Evolutionary conservation across 208 protist species (phyloP).

Genomic region (Trypanosomatidae sp.): DNA sequence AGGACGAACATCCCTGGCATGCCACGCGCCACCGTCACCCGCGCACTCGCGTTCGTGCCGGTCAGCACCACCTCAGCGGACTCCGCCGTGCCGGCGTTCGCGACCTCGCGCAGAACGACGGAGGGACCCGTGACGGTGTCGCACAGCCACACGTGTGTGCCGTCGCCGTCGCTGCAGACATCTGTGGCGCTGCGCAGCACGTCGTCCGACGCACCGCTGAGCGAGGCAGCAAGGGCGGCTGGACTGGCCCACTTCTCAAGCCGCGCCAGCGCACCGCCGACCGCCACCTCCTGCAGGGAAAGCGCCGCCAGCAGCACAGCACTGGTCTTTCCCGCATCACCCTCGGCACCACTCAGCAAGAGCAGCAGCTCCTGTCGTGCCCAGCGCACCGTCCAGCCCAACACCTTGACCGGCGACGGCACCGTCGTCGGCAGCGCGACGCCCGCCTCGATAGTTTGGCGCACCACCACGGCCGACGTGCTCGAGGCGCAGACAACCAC

Average conservation of each 20-base stretch:
- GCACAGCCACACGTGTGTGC: slow-evolving; percentile 35
- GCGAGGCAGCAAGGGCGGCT: slow-evolving; percentile 1
- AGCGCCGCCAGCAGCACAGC: slow-evolving; percentile 19
- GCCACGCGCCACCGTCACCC: slow-evolving; percentile 17
- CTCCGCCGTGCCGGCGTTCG: too few relatives aligned
- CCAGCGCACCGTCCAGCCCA: slow-evolving; percentile 42
- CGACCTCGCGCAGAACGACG: slow-evolving; percentile 32
- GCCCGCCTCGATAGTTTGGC: slow-evolving; percentile 18
- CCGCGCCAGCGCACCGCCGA: too few relatives aligned
- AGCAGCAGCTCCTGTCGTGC: too few relatives aligned
- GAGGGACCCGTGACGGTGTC: slow-evolving; percentile 29
- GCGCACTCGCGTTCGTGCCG: slow-evolving; percentile 24
- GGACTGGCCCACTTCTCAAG: slow-evolving; percentile 12
- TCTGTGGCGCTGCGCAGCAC: slow-evolving; percentile 14
- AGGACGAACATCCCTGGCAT: slow-evolving; percentile 29
- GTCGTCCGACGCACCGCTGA: slow-evolving; percentile 17
- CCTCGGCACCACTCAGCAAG: too few relatives aligned
- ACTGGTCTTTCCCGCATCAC: slow-evolving; percentile 40
- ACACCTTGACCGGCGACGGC: not conserved
- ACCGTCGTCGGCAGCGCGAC: slow-evolving; percentile 21
- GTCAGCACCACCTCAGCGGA: slow-evolving; percentile 30
- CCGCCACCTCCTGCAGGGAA: too few relatives aligned
- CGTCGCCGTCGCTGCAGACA: slow-evolving; percentile 29
- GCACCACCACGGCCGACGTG: slow-evolving; percentile 20
- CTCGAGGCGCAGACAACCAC: slow-evolving; percentile 13